Percentiles rank a stretch among this genome's conserved stretches.
Evolutionary conservation across 1,284 basidiomycete species (phyloP).

Genomic region (Rhodotorula mucilaginosa): DNA sequence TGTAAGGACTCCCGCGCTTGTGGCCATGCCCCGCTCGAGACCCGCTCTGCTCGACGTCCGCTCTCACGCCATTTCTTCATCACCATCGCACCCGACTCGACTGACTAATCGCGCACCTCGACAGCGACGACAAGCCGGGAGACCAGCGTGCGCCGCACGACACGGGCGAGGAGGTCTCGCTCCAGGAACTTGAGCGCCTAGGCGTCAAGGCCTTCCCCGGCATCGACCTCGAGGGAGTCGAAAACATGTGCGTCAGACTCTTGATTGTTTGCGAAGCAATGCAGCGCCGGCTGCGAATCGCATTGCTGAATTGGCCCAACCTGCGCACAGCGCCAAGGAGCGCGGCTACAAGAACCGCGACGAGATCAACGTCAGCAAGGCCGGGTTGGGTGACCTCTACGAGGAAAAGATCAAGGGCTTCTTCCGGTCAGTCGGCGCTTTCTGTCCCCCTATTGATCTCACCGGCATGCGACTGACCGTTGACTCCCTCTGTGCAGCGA

Average conservation of each 20-base stretch:
- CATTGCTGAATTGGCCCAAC: background rate
- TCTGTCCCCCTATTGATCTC: too few species aligned
- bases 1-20: too few species aligned
- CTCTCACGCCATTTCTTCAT: too few species aligned
- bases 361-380: slow-evolving; percentile 67
- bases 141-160: slow-evolving; percentile 77
- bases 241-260: slow-evolving; percentile 51
- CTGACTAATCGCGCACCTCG: background rate
- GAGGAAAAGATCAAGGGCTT: slow-evolving; percentile 74
- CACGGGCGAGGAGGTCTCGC: slow-evolving; percentile 58
- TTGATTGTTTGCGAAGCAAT: too few species aligned
- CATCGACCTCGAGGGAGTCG: slow-evolving; percentile 59
- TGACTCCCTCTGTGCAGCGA: slow-evolving; percentile 17
- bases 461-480: background rate
- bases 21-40: too few species aligned
- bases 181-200: slow-evolving; percentile 56
- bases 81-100: background rate
- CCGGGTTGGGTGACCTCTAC: slow-evolving; percentile 71
- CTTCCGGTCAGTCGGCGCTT: slow-evolving; percentile 61
- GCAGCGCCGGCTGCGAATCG: background rate
- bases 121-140: slow-evolving; percentile 49
- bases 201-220: slow-evolving; percentile 61
- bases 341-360: slow-evolving; percentile 68
- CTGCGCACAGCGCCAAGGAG: slow-evolving; percentile 54
- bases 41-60: too few species aligned